Conservation (phyloP, 495 filamentous ascomycete genomes). For the Aspergillus homomorphus region DNA sequence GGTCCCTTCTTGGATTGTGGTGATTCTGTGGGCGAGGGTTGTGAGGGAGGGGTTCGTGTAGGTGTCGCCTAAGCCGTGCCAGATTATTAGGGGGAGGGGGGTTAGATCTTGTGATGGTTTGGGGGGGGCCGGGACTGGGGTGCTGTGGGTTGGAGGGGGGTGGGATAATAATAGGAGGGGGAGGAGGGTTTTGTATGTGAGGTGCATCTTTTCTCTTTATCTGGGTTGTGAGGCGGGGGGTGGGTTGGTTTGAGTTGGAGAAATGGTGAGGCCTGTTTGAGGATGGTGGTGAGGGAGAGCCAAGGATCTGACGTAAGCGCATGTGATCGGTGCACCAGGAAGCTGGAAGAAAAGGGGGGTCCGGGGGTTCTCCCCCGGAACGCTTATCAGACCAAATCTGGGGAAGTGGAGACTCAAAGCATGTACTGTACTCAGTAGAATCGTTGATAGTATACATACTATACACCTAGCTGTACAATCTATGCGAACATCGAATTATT, state of each 20-base stretch:
- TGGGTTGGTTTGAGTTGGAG: no score
- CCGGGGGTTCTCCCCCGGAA: no score
- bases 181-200: not conserved
- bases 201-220: not conserved
- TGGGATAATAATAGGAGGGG: conserved; percentile 10
- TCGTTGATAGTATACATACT: no score
- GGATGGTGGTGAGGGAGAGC: no score
- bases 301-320: not conserved
- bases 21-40: conserved; percentile 61
- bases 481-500: no score
- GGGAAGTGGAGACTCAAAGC: not conserved
- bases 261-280: no score
- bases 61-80: conserved; percentile 78
- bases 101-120: conserved; percentile 20
- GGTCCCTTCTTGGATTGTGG: conserved; percentile 62
- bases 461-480: no score
- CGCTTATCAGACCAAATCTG: no score
- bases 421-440: no score
- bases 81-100: conserved; percentile 84
- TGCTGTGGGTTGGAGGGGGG: conserved; percentile 2
- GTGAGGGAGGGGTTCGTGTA: conserved; percentile 61
- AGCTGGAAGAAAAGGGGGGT: no score
- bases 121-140: conserved; percentile 16
- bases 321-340: no score
- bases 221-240: no score